These are phyloP conservation scores for Aspergillus campestris DNA, from an alignment of 495 filamentous ascomycete species.

Conservation along the genomic window DNA sequence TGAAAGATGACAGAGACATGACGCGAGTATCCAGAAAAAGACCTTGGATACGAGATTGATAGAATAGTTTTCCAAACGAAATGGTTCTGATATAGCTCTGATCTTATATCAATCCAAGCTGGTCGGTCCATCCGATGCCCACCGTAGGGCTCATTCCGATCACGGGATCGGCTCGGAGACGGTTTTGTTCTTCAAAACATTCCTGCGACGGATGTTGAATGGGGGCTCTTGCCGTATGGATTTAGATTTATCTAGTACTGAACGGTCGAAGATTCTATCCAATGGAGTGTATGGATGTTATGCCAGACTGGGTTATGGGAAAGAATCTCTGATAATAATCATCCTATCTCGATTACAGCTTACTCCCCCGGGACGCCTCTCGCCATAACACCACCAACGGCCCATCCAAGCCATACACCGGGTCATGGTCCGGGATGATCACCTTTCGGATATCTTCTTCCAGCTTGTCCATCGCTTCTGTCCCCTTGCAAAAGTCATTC, in stretches of 20 bases:
- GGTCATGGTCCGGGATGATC: conserved; percentile 1
- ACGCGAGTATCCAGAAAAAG: too few relatives aligned
- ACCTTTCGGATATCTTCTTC: conserved; percentile 2
- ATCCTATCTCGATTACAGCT: not conserved
- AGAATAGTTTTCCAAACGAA: not conserved
- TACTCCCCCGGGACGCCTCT: not conserved
- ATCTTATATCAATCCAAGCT: too few relatives aligned
- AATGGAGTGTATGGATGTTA: not conserved
- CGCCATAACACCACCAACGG: conserved; percentile 1
- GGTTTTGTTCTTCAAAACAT: not conserved
- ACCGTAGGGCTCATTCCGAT: not conserved
- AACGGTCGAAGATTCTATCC: too few relatives aligned
- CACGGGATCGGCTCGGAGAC: not conserved
- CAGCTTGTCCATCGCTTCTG: conserved; percentile 1
- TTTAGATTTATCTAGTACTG: too few relatives aligned
- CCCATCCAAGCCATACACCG: conserved; percentile 2
- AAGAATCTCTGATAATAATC: conserved; percentile 1
- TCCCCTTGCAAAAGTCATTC: conserved; percentile 4
- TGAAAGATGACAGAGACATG: not conserved
- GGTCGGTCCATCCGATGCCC: too few relatives aligned
- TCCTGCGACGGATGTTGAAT: too few relatives aligned
- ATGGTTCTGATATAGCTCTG: too few relatives aligned
- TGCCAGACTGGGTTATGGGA: not conserved
- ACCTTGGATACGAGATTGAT: not conserved
- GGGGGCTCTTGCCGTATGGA: too few relatives aligned